Evolutionary conservation across 257 asterid genomes (phyloP).

Genomic region (Penstemon eatonii): DNA sequence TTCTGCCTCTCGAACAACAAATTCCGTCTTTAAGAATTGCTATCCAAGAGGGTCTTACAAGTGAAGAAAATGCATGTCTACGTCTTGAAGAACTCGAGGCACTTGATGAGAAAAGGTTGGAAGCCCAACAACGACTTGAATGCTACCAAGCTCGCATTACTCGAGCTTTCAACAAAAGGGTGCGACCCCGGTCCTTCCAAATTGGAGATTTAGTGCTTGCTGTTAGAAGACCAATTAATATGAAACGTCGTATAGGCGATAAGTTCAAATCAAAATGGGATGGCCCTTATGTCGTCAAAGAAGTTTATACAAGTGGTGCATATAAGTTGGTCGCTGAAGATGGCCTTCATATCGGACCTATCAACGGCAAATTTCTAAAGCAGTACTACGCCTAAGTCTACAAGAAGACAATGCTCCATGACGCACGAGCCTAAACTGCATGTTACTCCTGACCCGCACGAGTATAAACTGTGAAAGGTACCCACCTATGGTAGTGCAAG

Average conservation of each 20-base stretch:
- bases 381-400: no score
- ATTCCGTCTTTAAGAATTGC: neutral
- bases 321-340: no score
- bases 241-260: neutral
- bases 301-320: neutral
- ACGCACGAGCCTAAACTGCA: no score
- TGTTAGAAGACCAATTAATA: neutral
- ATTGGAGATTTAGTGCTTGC: neutral
- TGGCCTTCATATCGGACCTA: no score
- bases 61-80: neutral
- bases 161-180: neutral
- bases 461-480: neutral
- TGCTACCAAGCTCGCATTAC: neutral
- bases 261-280: neutral
- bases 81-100: neutral
- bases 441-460: no score
- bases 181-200: neutral
- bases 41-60: neutral
- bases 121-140: neutral
- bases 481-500: neutral
- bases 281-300: neutral
- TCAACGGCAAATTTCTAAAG: no score
- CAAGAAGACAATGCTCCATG: no score
- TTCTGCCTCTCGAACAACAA: no score
- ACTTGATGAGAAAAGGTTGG: conserved; percentile 1